Evolutionary conservation across 345 rosid genomes (phyloP).

Genomic region (Barbarea vulgaris): DNA sequence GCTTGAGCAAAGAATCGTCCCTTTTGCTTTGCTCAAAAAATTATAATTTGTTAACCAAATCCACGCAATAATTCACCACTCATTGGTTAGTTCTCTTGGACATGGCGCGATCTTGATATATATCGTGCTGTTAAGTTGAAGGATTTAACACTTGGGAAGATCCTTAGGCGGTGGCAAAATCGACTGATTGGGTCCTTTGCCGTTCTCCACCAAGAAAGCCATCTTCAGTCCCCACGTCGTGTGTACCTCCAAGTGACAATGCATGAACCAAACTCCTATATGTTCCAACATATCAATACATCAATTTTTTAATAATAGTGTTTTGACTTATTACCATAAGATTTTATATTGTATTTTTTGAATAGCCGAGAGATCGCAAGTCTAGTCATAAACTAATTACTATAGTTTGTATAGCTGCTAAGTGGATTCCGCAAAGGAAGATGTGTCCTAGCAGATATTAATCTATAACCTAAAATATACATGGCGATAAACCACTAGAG

Average conservation of each 20-base stretch:
- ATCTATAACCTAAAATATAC: not conserved
- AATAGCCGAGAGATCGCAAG: not conserved
- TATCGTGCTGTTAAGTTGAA: constrained; percentile 4
- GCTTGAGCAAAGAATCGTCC: constrained; percentile 23
- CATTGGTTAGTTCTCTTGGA: constrained; percentile 15
- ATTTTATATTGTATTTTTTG: not conserved
- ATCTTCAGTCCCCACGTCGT: constrained; percentile 99
- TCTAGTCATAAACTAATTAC: not conserved
- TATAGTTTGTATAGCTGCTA: not conserved
- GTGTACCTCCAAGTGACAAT: constrained; percentile 95
- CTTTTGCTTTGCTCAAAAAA: constrained; percentile 33
- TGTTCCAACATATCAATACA: constrained; percentile 5
- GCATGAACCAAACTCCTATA: constrained; percentile 96
- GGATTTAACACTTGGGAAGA: constrained; percentile 75
- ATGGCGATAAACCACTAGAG: not conserved
- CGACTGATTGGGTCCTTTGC: constrained; percentile 82
- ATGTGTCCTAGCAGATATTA: not conserved
- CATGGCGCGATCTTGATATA: constrained; percentile 24
- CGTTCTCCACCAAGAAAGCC: constrained; percentile 96
- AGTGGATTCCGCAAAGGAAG: not conserved
- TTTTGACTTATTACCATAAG: not conserved
- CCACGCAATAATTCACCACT: constrained; percentile 26
- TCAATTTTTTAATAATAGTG: not conserved
- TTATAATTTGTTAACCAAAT: constrained; percentile 18
- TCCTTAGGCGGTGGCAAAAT: constrained; percentile 91